Evolutionary conservation across 805 yeast genomes (phyloP), one percentile per base, ranked within the genome.

Genomic region (Pichia manshurica): DNA sequence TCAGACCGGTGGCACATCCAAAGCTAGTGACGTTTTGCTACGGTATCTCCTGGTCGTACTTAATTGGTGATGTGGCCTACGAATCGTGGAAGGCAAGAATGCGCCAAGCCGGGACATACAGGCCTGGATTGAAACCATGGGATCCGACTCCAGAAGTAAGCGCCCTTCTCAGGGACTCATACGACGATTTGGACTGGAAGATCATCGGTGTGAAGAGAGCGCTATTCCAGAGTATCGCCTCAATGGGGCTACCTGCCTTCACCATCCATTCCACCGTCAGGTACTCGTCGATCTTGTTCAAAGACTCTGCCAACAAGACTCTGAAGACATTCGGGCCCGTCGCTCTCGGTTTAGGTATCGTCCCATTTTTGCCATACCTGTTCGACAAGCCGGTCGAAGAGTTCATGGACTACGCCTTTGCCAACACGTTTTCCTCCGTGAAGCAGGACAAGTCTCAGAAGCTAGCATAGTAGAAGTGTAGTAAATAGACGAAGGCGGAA

Each of bases 191-290:
- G 51, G 89, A 84, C 60, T 87, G 90, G 88, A 74, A 74, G 55
- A 53, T 82, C 46, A 78, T 75, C 7, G 81, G 75, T 6, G 56
- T 82, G 35, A 81, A 86, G 62, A 75, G 95, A 62, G 89, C 86
- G n/a, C 57, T 85, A 22, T 86, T 86, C 69, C 95, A 86, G 64
- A 73, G 84, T 53, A 72, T 87, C 53, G 95, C 95, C 2, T 80
- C 87, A 39, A 87, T 86, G 93, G 91, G 87, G 15, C 71, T 86
- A 37, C 95, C 95, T 9, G 95, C 95, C 3, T 80, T 85, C 64
- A 86, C 95, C 5, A 86, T 86, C 56, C 95, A 86, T 62, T 73
- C 84, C 2, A 70, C 82, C 5, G 95, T 86, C 36, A 73, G 82
- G 54, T 84, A 85, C 60, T 78, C 88, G 1, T 81, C 87, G 2